A percentile compares a stretch with the other conserved stretches of the same genome.
Conservation (phyloP, 768 basidiomycete genomes). For the Heimioporus sp. region DNA sequence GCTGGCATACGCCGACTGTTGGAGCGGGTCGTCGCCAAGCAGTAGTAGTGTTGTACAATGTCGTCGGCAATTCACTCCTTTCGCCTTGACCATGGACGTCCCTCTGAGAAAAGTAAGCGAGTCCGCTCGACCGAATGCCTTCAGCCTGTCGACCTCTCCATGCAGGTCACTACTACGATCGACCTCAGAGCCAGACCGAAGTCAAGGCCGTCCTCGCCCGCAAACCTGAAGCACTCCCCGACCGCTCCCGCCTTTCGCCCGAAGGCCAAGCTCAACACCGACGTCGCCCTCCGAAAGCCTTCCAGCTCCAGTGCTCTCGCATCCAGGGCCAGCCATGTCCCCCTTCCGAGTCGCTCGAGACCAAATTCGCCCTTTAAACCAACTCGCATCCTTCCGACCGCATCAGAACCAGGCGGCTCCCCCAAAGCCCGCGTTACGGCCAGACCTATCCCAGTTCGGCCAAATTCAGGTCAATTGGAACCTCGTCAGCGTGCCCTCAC, state of each 20-base stretch:
- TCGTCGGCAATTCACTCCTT: slow-evolving; percentile 6
- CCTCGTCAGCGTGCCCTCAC: slow-evolving; percentile 33
- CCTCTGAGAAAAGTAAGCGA: slow-evolving; percentile 54
- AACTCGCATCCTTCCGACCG: slow-evolving; percentile 34
- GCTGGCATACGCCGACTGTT: slow-evolving; percentile 50
- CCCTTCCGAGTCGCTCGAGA: slow-evolving; percentile 43
- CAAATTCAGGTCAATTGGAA: slow-evolving; percentile 15
- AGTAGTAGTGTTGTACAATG: neutral
- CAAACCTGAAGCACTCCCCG: slow-evolving; percentile 37
- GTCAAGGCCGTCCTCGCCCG: slow-evolving; percentile 51
- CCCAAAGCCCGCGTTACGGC: slow-evolving; percentile 24
- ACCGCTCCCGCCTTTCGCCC: slow-evolving; percentile 37
- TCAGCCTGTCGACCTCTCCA: slow-evolving; percentile 10
- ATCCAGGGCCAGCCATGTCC: slow-evolving; percentile 20
- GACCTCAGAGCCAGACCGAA: slow-evolving; percentile 35
- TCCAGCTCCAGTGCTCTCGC: slow-evolving; percentile 22
- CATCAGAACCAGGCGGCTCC: slow-evolving; percentile 23
- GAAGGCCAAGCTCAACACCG: slow-evolving; percentile 62
- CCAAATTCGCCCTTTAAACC: slow-evolving; percentile 39
- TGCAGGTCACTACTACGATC: slow-evolving; percentile 54
- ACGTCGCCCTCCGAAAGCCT: slow-evolving; percentile 38
- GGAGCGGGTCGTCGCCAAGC: slow-evolving; percentile 51
- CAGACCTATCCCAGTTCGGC: slow-evolving; percentile 26
- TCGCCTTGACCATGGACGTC: slow-evolving; percentile 32
- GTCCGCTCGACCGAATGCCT: slow-evolving; percentile 3